phyloP scores from a whole-genome alignment of 2,329 filamentous ascomycete genomes.

The Phyllosticta citribraziliensis region DNA sequence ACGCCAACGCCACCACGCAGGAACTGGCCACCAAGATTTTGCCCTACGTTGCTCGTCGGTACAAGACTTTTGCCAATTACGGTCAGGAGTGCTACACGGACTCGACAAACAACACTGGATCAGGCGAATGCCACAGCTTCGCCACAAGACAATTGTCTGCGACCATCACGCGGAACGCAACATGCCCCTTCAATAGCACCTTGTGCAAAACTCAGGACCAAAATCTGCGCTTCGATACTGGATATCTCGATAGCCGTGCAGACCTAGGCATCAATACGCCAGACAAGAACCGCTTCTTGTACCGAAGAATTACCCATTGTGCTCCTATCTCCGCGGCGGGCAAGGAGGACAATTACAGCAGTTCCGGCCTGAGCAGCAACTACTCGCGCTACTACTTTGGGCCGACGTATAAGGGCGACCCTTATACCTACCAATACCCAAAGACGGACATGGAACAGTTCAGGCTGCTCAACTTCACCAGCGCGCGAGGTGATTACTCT shows the following conservation, averaged over 20 bases:
- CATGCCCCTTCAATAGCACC: constrained; percentile 12
- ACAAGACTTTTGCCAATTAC: not conserved
- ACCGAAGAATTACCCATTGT: constrained; percentile 7
- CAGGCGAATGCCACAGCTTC: constrained; percentile 7
- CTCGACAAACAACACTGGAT: not conserved
- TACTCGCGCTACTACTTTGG: constrained; percentile 8
- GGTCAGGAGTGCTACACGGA: constrained; percentile 2
- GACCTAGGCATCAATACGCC: constrained; percentile 17
- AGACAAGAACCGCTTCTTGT: constrained; percentile 8
- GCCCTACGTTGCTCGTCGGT: not conserved
- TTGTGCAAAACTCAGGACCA: constrained; percentile 8
- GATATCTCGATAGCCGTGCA: constrained; percentile 14
- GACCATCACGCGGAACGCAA: constrained; percentile 2
- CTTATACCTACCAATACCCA: constrained; percentile 1
- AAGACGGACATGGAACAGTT: not conserved
- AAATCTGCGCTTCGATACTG: constrained; percentile 15
- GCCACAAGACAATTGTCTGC: constrained; percentile 4
- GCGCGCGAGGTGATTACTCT: not conserved
- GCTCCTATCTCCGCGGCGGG: constrained; percentile 9
- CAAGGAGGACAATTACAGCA: not conserved
- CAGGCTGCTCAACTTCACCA: not conserved
- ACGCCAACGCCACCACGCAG: not conserved
- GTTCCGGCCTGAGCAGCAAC: not conserved
- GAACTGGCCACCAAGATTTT: not conserved
- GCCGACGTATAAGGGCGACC: not conserved